phyloP scores from a whole-genome alignment of 331 rosid genomes.

The Cydonia oblonga region DNA sequence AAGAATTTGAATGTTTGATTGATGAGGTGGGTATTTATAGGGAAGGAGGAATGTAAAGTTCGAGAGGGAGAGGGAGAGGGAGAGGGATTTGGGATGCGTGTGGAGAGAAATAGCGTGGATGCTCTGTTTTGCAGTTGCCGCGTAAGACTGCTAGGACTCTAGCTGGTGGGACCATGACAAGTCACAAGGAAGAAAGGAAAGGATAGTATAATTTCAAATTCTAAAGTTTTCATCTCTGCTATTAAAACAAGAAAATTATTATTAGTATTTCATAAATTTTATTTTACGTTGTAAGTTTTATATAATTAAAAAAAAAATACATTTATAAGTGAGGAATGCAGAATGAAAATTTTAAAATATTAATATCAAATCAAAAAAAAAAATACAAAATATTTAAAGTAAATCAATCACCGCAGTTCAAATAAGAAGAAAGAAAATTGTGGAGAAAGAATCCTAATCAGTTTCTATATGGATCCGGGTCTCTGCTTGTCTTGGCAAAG shows the following conservation, averaged over 20 bases:
- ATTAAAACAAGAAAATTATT: too few species aligned
- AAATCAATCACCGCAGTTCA: too few species aligned
- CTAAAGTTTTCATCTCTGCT: too few species aligned
- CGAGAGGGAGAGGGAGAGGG: background rate
- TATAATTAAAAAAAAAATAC: too few species aligned
- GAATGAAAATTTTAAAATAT: rapidly evolving
- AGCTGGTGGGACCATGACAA: too few species aligned
- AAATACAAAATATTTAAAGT: too few species aligned
- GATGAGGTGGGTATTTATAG: background rate
- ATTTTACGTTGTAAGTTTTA: rapidly evolving
- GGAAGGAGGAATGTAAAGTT: background rate
- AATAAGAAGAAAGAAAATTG: too few species aligned
- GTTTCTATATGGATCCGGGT: background rate
- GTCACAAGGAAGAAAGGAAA: too few species aligned
- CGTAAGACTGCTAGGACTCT: background rate
- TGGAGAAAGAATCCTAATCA: too few species aligned
- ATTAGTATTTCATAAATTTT: too few species aligned
- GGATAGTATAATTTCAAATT: too few species aligned
- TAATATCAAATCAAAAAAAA: rapidly evolving
- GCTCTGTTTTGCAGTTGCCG: background rate
- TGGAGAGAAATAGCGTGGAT: background rate
- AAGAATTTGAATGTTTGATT: background rate
- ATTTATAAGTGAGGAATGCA: rapidly evolving
- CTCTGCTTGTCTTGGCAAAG: too few species aligned
- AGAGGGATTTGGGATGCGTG: background rate